Conservation (phyloP, 139 green algal genomes). For the Chlamydomonas applanata region DNA sequence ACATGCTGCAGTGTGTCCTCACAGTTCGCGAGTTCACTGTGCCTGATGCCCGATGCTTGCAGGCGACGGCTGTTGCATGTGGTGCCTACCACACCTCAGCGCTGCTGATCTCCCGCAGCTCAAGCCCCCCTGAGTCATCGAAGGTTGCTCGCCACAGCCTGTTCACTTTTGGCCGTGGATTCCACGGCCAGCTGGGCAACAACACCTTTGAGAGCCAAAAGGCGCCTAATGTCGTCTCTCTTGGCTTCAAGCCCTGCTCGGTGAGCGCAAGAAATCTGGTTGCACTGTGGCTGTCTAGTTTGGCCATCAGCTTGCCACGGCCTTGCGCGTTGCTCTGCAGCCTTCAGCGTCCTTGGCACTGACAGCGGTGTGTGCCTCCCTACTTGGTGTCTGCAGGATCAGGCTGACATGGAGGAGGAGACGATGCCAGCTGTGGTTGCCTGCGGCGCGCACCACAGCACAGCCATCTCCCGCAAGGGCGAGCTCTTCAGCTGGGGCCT, state of each 20-base stretch:
- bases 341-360: not conserved
- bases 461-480: conserved; percentile 63
- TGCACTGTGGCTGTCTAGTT: too few species aligned
- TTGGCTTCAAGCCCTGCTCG: conserved; percentile 44
- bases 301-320: too few species aligned
- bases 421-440: conserved; percentile 70
- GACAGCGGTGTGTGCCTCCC: not conserved
- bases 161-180: conserved; percentile 56
- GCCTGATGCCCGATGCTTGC: too few species aligned
- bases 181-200: conserved; percentile 80
- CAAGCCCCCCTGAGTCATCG: not conserved
- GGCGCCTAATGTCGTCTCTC: conserved; percentile 23
- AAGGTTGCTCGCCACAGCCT: conserved; percentile 17
- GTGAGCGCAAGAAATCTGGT: too few species aligned
- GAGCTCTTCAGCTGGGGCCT: conserved; percentile 82
- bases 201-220: conserved; percentile 37
- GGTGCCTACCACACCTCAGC: conserved; percentile 69
- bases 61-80: conserved; percentile 65
- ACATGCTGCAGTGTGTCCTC: too few species aligned
- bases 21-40: too few species aligned
- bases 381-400: conserved; percentile 27
- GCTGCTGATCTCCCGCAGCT: conserved; percentile 36
- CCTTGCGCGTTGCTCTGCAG: too few species aligned
- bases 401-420: conserved; percentile 52
- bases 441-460: conserved; percentile 59